Evolutionary conservation across 257 asterid genomes (phyloP).

Genomic region (Thymus quinquecostatus): DNA sequence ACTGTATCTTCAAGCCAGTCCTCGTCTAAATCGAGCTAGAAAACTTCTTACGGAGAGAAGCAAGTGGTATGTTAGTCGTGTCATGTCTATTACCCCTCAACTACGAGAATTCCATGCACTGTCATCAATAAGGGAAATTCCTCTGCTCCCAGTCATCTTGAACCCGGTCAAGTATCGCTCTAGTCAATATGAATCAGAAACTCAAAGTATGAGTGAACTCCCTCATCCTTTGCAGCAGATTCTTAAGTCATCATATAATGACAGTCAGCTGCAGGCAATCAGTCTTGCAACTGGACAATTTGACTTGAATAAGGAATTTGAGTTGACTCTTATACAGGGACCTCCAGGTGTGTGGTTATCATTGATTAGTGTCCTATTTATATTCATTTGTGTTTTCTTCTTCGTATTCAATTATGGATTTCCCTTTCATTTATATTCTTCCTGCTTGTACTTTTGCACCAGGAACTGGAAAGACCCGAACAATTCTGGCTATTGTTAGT

Average conservation of each 20-base stretch:
- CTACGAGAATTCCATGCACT: slow-evolving; percentile 97
- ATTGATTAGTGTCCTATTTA: slow-evolving; percentile 3
- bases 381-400: slow-evolving; percentile 17
- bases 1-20: slow-evolving; percentile 76
- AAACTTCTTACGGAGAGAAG: slow-evolving; percentile 82
- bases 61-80: slow-evolving; percentile 86
- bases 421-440: slow-evolving; percentile 22
- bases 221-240: slow-evolving; percentile 71
- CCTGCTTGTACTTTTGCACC: slow-evolving; percentile 32
- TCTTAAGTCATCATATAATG: slow-evolving; percentile 73
- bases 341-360: slow-evolving; percentile 82
- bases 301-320: slow-evolving; percentile 62
- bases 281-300: slow-evolving; percentile 69
- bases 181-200: slow-evolving; percentile 45
- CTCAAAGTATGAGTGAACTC: slow-evolving; percentile 54
- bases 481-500: slow-evolving; percentile 87
- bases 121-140: slow-evolving; percentile 84
- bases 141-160: slow-evolving; percentile 85
- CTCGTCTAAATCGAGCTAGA: slow-evolving; percentile 83
- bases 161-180: slow-evolving; percentile 62
- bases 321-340: slow-evolving; percentile 93
- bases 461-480: slow-evolving; percentile 98
- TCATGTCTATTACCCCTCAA: slow-evolving; percentile 97
- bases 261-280: slow-evolving; percentile 89
- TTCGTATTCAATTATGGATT: slow-evolving; percentile 17